Base-by-base conservation (phyloP, 306 rosid species). In the Crataegus laevigata region DNA sequence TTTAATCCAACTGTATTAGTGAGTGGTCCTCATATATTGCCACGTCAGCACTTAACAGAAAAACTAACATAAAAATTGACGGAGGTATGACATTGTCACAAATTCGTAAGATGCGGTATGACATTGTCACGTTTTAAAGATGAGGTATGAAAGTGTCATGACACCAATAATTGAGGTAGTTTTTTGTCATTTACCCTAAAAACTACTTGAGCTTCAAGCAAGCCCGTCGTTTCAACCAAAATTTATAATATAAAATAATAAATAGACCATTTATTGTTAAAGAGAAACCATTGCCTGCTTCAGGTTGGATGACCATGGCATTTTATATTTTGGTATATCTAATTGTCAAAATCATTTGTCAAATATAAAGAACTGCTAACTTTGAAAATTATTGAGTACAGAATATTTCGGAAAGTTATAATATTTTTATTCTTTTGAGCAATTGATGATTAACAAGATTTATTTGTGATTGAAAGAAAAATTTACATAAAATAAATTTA, bases 191-290 rank as follows among this genome's bases (percentile, higher is more conserved):
- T n/a, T n/a, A n/a, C n/a, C n/a, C n/a, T 18, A 21, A 61, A 45
- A 69, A 28, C 45, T 52, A 30, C 84, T 84, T 81, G 83, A 78
- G 79, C 26, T 81, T 71, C 69, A 84, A 81, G 85, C 83, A 81
- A 75, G 25, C 68, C 52, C 68, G 72, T 59, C 82, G 57, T 62
- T 62, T 29, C 42, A 62, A 18, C 40, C 40, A 3, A 14, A 14
- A 15, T 26, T 60, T 14, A 26, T 34, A 60, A 36, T 21, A 19
- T 66, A 58, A 22, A 22, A 10, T 38, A 47, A 47, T 47, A 47
- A 47, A 4, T 47, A 47, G 54, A 47, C 21, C 54, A 15, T 38
- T 22, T 19, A 38, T 38, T 11, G 24, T 18, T 15, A 43, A 24
- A 43, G 72, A 11, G 78, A n/a, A 34, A 36, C 29, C 12, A 66